A percentile compares a stretch with the other conserved stretches of the same genome.
phyloP scores from a whole-genome alignment of 1,139 yeast genomes.

The Ogataea hybrid region DNA sequence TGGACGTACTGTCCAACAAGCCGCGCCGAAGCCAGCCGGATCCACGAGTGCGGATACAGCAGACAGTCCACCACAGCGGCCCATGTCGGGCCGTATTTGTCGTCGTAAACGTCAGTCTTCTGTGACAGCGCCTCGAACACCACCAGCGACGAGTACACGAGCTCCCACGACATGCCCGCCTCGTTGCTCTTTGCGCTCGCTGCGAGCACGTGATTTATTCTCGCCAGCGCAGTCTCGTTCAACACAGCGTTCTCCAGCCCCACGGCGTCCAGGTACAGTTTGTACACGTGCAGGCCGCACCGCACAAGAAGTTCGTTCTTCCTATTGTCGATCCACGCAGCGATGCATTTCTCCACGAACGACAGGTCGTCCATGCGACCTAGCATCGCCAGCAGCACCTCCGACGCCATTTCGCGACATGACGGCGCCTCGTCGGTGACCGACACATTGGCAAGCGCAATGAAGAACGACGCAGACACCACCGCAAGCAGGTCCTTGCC shows the following conservation, averaged over 20 bases:
- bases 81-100: conserved; percentile 47
- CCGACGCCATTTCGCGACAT: conserved; percentile 83
- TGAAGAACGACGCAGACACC: conserved; percentile 73
- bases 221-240: conserved; percentile 32
- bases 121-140: conserved; percentile 46
- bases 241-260: conserved; percentile 43
- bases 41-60: conserved; percentile 91
- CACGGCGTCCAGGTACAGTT: conserved; percentile 53
- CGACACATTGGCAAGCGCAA: conserved; percentile 73
- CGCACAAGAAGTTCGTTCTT: conserved; percentile 57
- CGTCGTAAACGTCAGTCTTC: conserved; percentile 32
- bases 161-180: conserved; percentile 62
- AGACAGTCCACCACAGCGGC: conserved; percentile 49
- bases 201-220: conserved; percentile 30
- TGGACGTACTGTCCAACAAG: conserved; percentile 53
- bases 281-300: conserved; percentile 77
- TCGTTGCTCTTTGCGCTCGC: conserved; percentile 36
- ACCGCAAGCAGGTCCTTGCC: conserved; percentile 59
- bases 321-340: conserved; percentile 66
- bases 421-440: conserved; percentile 77
- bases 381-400: conserved; percentile 57
- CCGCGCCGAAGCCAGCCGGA: conserved; percentile 68
- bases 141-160: conserved; percentile 63
- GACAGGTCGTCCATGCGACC: conserved; percentile 41
- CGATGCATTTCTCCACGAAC: conserved; percentile 56